phyloP scores from a whole-genome alignment of 768 basidiomycete species.

The Omphalotus guepiniiformis region DNA sequence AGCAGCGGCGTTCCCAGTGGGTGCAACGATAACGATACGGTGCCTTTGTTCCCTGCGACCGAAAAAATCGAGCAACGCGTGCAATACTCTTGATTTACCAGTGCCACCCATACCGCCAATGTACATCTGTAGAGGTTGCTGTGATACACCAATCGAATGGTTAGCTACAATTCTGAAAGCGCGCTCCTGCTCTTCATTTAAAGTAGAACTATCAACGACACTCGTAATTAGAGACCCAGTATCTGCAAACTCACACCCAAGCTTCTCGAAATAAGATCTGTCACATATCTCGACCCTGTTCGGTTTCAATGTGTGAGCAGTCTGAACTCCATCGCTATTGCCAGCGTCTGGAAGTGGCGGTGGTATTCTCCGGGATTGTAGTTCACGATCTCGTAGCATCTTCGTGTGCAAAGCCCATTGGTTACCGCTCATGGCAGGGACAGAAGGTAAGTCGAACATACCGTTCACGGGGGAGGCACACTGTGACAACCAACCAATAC shows the following conservation, averaged over 20 bases:
- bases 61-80: constrained; percentile 22
- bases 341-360: no score
- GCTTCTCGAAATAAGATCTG: constrained; percentile 19
- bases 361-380: no score
- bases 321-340: no score
- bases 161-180: constrained; percentile 28
- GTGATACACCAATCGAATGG: constrained; percentile 13
- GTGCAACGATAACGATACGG: constrained; percentile 15
- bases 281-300: constrained; percentile 19
- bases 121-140: constrained; percentile 26
- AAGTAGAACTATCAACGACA: constrained; percentile 11
- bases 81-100: constrained; percentile 28
- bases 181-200: constrained; percentile 27
- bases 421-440: no score
- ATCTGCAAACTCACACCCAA: constrained; percentile 1
- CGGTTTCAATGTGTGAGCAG: not conserved
- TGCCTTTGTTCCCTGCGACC: constrained; percentile 4
- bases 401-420: no score
- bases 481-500: no score
- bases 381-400: no score
- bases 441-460: no score
- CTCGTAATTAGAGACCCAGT: constrained; percentile 1
- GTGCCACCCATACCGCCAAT: constrained; percentile 31
- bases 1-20: constrained; percentile 20
- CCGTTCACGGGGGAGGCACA: no score